These are phyloP conservation scores for Paecilomyces niveus DNA, from an alignment of 2,329 filamentous ascomycete species.

Conservation along the genomic window DNA sequence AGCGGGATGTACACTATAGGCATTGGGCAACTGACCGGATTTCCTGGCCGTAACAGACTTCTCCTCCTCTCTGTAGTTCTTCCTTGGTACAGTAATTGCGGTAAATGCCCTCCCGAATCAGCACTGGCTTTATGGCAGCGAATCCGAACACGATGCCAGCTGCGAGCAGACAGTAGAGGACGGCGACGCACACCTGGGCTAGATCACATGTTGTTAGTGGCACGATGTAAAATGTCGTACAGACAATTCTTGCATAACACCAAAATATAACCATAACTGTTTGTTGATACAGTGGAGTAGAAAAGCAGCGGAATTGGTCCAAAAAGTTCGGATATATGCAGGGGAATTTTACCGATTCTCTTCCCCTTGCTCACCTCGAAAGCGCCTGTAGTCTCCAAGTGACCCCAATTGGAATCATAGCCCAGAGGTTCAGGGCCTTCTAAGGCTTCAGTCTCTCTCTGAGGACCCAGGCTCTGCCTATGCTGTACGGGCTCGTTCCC, in stretches of 20 bases:
- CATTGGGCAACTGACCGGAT: conserved; percentile 31
- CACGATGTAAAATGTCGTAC: not conserved
- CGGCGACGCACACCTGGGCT: conserved; percentile 64
- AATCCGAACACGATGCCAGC: conserved; percentile 80
- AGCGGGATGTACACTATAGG: conserved; percentile 1
- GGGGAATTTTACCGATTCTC: conserved; percentile 41
- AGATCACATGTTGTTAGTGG: conserved; percentile 8
- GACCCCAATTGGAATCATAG: conserved; percentile 10
- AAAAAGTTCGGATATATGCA: not conserved
- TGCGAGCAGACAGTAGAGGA: conserved; percentile 67
- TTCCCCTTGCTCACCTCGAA: conserved; percentile 50
- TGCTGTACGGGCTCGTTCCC: conserved; percentile 13
- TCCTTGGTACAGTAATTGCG: conserved; percentile 53
- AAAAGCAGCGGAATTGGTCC: not conserved
- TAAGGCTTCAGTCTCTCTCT: conserved; percentile 6
- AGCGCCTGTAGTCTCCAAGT: conserved; percentile 30
- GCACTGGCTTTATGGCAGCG: conserved; percentile 73
- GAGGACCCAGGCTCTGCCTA: conserved; percentile 9
- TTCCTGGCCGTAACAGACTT: conserved; percentile 53
- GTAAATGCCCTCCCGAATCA: conserved; percentile 68
- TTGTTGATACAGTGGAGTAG: not conserved
- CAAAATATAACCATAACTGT: not conserved
- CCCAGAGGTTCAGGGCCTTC: conserved; percentile 7
- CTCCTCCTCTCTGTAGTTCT: conserved; percentile 42
- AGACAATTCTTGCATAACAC: not conserved